A percentile compares a stretch with the other conserved stretches of the same genome.
These are phyloP conservation scores for Xylariomycetidae sp. DNA, from an alignment of 2,329 filamentous ascomycete genomes.

Conservation along the genomic window DNA sequence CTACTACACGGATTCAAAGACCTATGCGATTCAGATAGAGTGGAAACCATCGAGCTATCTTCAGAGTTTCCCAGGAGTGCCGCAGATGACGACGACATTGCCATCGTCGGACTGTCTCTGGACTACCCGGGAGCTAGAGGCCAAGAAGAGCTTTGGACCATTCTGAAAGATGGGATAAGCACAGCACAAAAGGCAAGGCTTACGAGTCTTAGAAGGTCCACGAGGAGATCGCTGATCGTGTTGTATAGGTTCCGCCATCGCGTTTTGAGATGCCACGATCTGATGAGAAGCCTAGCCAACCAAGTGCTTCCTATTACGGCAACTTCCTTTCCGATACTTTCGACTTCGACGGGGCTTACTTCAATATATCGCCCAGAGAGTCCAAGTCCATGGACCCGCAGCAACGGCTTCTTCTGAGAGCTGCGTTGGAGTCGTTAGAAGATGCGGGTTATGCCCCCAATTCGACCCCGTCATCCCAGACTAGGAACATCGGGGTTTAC, in stretches of 20 bases:
- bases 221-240: not conserved
- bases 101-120: conserved; percentile 10
- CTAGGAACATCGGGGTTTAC: conserved; percentile 24
- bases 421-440: conserved; percentile 15
- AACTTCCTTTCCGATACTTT: conserved; percentile 13
- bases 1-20: too few species aligned
- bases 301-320: conserved; percentile 4
- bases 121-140: conserved; percentile 9
- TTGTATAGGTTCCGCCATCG: conserved; percentile 9
- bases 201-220: not conserved
- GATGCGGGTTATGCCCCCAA: conserved; percentile 20
- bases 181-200: conserved; percentile 8
- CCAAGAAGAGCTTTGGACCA: conserved; percentile 8
- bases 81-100: conserved; percentile 8
- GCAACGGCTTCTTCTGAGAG: conserved; percentile 15
- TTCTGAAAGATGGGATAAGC: conserved; percentile 8
- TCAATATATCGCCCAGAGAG: conserved; percentile 15
- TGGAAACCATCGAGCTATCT: too few species aligned
- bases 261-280: conserved; percentile 8
- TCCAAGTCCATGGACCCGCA: conserved; percentile 17
- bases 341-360: conserved; percentile 13
- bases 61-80: too few species aligned
- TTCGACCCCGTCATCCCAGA: conserved; percentile 12
- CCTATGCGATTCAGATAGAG: too few species aligned
- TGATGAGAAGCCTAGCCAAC: not conserved